Conservation (phyloP, 345 rosid species). For the Pistacia integerrima region DNA sequence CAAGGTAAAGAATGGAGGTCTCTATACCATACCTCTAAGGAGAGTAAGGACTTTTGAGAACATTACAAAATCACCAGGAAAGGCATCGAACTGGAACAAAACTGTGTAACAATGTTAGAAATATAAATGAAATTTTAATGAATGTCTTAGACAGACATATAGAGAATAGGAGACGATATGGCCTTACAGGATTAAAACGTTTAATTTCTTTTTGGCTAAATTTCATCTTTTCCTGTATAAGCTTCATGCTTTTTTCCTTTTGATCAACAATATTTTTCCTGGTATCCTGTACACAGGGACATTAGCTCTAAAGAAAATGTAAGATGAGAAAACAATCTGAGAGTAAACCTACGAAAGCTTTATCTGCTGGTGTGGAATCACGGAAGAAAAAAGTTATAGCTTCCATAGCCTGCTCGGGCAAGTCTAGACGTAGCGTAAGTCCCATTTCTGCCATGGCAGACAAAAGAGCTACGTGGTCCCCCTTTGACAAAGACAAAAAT, state of each 20-base stretch:
- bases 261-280: constrained; percentile 66
- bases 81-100: constrained; percentile 80
- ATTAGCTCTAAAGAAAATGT: constrained; percentile 2
- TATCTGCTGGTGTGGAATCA: constrained; percentile 72
- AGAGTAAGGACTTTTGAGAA: constrained; percentile 90
- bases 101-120: constrained; percentile 7
- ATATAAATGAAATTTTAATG: constrained; percentile 7
- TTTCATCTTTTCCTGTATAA: constrained; percentile 87
- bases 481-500: constrained; percentile 48
- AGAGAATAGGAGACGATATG: constrained; percentile 9
- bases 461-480: constrained; percentile 93
- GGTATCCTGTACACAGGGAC: constrained; percentile 57
- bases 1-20: constrained; percentile 15
- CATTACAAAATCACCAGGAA: constrained; percentile 97
- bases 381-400: constrained; percentile 78
- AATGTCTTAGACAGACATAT: constrained; percentile 12
- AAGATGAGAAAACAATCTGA: constrained; percentile 23
- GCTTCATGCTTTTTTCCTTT: constrained; percentile 78
- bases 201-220: constrained; percentile 78
- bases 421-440: constrained; percentile 69
- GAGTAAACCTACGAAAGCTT: constrained; percentile 65
- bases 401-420: constrained; percentile 96
- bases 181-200: constrained; percentile 88
- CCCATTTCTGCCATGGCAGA: constrained; percentile 99
- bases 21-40: constrained; percentile 70